Conservation (phyloP, 192 early-diverging fungal genomes). For the Blastocladiella britannica region DNA sequence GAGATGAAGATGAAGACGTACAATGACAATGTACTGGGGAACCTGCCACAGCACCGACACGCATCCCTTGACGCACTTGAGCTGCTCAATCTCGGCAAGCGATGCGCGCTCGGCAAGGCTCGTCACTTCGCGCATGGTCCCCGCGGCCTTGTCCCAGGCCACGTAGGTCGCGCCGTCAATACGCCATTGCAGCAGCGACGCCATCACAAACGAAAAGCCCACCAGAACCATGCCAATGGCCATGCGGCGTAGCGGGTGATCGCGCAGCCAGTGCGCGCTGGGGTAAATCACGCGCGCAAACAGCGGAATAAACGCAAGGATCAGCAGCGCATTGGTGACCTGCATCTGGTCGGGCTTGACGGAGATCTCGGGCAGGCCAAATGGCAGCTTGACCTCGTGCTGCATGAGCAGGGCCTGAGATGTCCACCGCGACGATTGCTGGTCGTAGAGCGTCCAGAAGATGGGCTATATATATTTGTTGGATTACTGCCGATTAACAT, state of each 20-base stretch:
- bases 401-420: background rate
- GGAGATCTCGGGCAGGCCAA: background rate
- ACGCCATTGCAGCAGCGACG: constrained; percentile 33
- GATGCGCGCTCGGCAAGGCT: constrained; percentile 1
- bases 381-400: background rate
- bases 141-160: constrained; percentile 15
- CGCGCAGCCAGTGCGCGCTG: constrained; percentile 18
- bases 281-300: constrained; percentile 45
- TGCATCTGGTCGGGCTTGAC: constrained; percentile 32
- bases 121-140: constrained; percentile 17
- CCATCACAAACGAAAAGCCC: constrained; percentile 31
- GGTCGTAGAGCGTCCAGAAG: background rate
- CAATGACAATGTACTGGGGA: constrained; percentile 36
- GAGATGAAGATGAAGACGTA: too few relatives aligned
- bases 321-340: constrained; percentile 40
- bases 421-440: background rate
- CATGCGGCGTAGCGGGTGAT: constrained; percentile 43
- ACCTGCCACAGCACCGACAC: constrained; percentile 34
- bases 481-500: too few relatives aligned
- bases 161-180: constrained; percentile 38
- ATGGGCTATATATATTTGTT: too few relatives aligned
- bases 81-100: background rate
- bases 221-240: constrained; percentile 41
- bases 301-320: constrained; percentile 48
- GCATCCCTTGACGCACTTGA: background rate